Percentiles rank a stretch among this genome's conserved stretches.
These are phyloP conservation scores for Phytophthora pisi DNA, from an alignment of 352 stramenopile species.

Conservation along the genomic window DNA sequence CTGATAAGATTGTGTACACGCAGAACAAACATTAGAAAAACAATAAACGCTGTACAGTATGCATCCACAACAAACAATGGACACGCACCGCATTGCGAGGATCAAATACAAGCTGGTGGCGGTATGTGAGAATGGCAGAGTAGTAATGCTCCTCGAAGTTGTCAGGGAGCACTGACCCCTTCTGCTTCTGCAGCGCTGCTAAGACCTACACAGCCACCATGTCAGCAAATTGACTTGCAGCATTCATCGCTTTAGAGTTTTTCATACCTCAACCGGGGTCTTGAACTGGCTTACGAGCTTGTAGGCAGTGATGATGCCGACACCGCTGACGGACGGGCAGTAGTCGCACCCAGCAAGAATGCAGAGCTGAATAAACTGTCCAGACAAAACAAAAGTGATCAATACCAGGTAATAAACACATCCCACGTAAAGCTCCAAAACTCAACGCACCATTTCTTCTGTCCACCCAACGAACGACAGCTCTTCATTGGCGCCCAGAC, in stretches of 20 bases:
- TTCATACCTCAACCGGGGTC: conserved; percentile 54
- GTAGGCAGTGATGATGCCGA: conserved; percentile 88
- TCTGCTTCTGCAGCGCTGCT: conserved; percentile 53
- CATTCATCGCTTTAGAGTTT: background rate
- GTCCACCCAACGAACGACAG: conserved; percentile 85
- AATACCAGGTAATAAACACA: background rate
- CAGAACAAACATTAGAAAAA: conserved; percentile 22
- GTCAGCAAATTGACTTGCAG: background rate
- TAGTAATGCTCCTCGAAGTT: conserved; percentile 61
- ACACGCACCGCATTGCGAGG: conserved; percentile 60
- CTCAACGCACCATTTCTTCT: conserved; percentile 77
- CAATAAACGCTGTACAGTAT: conserved; percentile 11
- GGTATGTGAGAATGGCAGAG: conserved; percentile 83
- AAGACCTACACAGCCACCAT: conserved; percentile 45
- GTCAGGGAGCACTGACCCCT: conserved; percentile 41
- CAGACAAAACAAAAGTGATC: conserved; percentile 7
- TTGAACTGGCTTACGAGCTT: conserved; percentile 65
- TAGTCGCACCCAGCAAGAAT: conserved; percentile 92
- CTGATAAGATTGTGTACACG: conserved; percentile 32
- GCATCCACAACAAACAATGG: background rate
- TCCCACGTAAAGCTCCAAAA: background rate
- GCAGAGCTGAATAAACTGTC: conserved; percentile 82
- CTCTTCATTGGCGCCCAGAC: conserved; percentile 80
- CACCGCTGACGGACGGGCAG: conserved; percentile 67
- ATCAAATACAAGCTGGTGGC: conserved; percentile 89